Percentiles rank a stretch among this genome's conserved stretches.
Evolutionary conservation across 2,329 filamentous ascomycete species (phyloP).

Genomic region (Dactylonectria estremocensis): DNA sequence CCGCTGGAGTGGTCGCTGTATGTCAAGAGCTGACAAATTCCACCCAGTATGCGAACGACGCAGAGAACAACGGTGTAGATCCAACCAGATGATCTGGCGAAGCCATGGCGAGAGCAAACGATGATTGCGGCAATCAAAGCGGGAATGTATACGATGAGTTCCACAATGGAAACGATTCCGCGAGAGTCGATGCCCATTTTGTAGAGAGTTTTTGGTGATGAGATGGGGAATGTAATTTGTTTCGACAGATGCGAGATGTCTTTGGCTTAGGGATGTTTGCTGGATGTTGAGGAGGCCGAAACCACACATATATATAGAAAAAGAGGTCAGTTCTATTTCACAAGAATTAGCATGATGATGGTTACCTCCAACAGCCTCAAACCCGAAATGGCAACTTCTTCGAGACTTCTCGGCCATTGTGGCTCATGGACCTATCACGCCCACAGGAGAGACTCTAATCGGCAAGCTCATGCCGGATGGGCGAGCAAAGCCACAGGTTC

Average conservation of each 20-base stretch:
- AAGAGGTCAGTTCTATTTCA: too few species aligned
- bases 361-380: too few species aligned
- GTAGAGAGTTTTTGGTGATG: background rate
- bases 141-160: constrained; percentile 59
- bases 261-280: background rate
- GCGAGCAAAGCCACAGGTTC: background rate
- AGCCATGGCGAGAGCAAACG: constrained; percentile 61
- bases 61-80: constrained; percentile 68
- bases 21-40: constrained; percentile 64
- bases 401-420: background rate
- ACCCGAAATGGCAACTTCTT: constrained; percentile 7
- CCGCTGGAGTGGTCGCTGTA: constrained; percentile 58
- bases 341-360: background rate
- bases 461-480: constrained; percentile 5
- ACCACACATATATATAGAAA: background rate
- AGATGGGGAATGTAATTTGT: background rate
- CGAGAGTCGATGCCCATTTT: constrained; percentile 26
- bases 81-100: constrained; percentile 65
- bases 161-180: constrained; percentile 55
- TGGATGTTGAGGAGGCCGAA: background rate
- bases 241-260: background rate
- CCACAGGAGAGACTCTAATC: background rate
- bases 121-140: constrained; percentile 54
- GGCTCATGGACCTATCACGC: background rate
- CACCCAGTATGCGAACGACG: constrained; percentile 65